Percentiles rank a stretch among this genome's conserved stretches.
Conservation (phyloP, 805 yeast species). For the Metschnikowia gruessii region DNA sequence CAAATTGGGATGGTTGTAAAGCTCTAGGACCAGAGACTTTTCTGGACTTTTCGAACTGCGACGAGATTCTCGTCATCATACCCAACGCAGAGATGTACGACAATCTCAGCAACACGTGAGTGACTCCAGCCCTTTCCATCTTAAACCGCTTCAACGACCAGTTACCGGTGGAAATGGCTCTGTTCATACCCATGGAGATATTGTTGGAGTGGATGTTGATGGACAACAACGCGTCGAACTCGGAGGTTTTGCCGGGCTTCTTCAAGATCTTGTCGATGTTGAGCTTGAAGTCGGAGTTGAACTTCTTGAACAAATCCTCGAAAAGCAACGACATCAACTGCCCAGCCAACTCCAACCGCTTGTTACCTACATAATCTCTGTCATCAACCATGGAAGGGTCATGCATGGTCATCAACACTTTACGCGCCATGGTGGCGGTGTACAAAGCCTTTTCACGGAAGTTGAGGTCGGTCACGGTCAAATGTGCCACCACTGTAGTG, state of each 20-base stretch:
- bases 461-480: conserved; percentile 78
- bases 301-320: conserved; percentile 96
- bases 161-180: conserved; percentile 98
- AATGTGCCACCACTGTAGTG: conserved; percentile 93
- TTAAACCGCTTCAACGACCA: conserved; percentile 98
- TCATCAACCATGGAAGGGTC: conserved; percentile 96
- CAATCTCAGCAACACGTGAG: conserved; percentile 88
- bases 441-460: conserved; percentile 93
- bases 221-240: conserved; percentile 87
- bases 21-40: conserved; percentile 99
- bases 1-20: conserved; percentile 97
- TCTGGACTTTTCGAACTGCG: conserved; percentile 97
- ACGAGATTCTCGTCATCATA: conserved; percentile 98
- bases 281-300: conserved; percentile 91
- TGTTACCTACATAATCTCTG: conserved; percentile 97
- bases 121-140: conserved; percentile 99
- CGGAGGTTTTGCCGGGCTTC: conserved; percentile 91
- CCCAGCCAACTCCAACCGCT: conserved; percentile 95
- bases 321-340: conserved; percentile 92
- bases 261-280: conserved; percentile 90
- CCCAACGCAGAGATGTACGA: conserved; percentile 95
- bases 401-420: conserved; percentile 93
- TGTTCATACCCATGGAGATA: conserved; percentile 88
- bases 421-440: conserved; percentile 93
- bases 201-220: conserved; percentile 90